These are phyloP conservation scores for Nannizzia gypsea DNA, from an alignment of 2,329 filamentous ascomycete genomes.

Conservation along the genomic window DNA sequence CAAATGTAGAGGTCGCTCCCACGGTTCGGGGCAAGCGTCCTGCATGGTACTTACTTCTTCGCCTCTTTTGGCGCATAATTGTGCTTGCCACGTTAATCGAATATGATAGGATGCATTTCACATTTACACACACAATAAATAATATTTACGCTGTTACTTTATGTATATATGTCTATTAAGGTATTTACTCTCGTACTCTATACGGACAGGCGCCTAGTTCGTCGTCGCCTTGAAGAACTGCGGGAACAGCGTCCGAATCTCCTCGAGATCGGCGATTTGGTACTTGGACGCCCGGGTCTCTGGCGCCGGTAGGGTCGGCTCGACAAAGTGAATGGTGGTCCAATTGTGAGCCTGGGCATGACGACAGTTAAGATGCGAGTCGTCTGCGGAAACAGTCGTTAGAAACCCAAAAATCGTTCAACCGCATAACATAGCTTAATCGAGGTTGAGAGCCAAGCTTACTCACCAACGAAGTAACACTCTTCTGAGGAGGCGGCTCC, in stretches of 20 bases:
- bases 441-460: not conserved
- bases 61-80: too few relatives aligned
- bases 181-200: too few relatives aligned
- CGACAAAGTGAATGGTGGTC: slow-evolving; percentile 75
- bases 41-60: not conserved
- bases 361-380: slow-evolving; percentile 71
- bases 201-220: too few relatives aligned
- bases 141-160: too few relatives aligned
- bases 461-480: slow-evolving; percentile 87
- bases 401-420: not conserved
- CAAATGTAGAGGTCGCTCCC: not conserved
- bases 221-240: slow-evolving; percentile 61
- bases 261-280: slow-evolving; percentile 62
- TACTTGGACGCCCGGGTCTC: slow-evolving; percentile 54
- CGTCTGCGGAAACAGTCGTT: slow-evolving; percentile 47
- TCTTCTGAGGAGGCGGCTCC: slow-evolving; percentile 54
- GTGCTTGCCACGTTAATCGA: too few relatives aligned
- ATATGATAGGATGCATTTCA: too few relatives aligned
- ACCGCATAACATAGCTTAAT: not conserved
- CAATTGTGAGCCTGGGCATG: slow-evolving; percentile 71
- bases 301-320: slow-evolving; percentile 57
- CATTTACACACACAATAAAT: too few relatives aligned
- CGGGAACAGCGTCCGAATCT: slow-evolving; percentile 65
- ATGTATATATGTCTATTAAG: too few relatives aligned
- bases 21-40: not conserved